phyloP scores from a whole-genome alignment of 164 flowering plant genomes.

The Tinospora cordifolia region DNA sequence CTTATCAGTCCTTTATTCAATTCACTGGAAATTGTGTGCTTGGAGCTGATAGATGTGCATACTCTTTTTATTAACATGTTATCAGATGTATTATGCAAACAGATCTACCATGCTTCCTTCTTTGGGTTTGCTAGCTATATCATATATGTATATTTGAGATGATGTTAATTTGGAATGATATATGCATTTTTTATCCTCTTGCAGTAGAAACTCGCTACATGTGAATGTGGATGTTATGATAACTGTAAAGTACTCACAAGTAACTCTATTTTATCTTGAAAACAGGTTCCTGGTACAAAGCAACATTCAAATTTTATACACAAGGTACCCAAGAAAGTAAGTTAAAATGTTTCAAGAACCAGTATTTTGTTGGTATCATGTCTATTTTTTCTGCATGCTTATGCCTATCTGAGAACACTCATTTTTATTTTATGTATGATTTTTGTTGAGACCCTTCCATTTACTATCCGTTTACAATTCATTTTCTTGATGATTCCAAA shows the following conservation, averaged over 20 bases:
- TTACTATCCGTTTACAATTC: background rate
- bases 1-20: background rate
- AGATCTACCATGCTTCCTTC: background rate
- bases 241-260: background rate
- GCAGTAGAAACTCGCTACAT: background rate
- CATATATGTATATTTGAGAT: background rate
- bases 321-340: constrained; percentile 68
- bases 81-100: background rate
- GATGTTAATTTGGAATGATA: no score
- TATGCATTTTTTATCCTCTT: background rate
- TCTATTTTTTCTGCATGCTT: background rate
- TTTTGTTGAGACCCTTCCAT: constrained; percentile 1
- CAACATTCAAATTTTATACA: constrained; percentile 49
- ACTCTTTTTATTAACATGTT: background rate
- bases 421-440: no score
- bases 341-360: background rate
- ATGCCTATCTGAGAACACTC: background rate
- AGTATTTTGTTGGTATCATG: background rate
- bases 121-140: background rate
- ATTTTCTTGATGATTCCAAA: background rate
- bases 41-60: background rate
- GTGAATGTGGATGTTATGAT: background rate
- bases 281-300: constrained; percentile 49
- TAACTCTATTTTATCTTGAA: constrained; percentile 5
- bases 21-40: no score